phyloP scores from a whole-genome alignment of 768 basidiomycete genomes.

The Russula brevipes region DNA sequence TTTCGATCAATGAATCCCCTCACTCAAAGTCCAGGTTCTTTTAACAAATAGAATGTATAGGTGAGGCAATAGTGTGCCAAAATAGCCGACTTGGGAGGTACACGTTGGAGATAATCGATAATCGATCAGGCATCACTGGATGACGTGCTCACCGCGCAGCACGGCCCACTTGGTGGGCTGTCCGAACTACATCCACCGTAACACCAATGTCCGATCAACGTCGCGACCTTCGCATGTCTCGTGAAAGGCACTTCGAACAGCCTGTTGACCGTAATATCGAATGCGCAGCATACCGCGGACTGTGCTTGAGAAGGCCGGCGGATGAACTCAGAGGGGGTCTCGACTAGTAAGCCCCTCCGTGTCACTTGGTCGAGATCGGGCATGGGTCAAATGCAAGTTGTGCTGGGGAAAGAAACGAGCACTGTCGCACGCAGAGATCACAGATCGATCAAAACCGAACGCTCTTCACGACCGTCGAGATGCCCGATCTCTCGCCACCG shows the following conservation, averaged over 20 bases:
- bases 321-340: neutral
- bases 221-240: neutral
- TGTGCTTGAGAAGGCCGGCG: neutral
- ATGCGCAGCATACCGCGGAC: neutral
- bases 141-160: neutral
- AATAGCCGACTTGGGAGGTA: neutral
- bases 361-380: neutral
- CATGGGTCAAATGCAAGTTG: neutral
- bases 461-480: slow-evolving; percentile 85
- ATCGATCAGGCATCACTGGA: slow-evolving; percentile 8
- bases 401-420: neutral
- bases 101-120: neutral
- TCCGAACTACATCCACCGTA: too few species aligned
- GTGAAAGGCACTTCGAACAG: neutral
- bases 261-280: neutral
- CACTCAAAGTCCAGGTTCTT: neutral
- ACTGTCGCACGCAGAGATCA: neutral
- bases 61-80: neutral
- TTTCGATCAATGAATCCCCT: neutral
- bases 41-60: neutral
- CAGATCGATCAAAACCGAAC: slow-evolving; percentile 47
- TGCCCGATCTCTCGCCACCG: slow-evolving; percentile 90
- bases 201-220: neutral
- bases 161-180: neutral
- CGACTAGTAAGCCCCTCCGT: neutral